A percentile compares a stretch with the other conserved stretches of the same genome.
Conservation (phyloP, 2,329 filamentous ascomycete genomes). For the Paradendryphiella salina region DNA sequence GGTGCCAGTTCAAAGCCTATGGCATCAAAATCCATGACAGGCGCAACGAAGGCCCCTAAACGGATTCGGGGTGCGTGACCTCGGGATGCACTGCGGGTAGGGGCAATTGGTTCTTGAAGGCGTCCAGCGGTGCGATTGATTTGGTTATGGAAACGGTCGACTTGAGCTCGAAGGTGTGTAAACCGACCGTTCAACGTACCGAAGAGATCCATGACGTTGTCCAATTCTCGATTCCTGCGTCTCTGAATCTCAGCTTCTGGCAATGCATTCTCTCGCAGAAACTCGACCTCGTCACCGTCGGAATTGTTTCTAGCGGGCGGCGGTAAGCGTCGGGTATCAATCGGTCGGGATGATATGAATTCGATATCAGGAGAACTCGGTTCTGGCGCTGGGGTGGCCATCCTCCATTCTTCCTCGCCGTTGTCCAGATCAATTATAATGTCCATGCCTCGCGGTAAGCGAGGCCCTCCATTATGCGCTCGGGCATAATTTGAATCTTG, state of each 20-base stretch:
- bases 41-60: conserved; percentile 30
- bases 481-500: conserved; percentile 6
- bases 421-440: conserved; percentile 51
- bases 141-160: conserved; percentile 26
- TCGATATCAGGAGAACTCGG: conserved; percentile 54
- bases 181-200: conserved; percentile 22
- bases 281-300: conserved; percentile 39
- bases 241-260: conserved; percentile 25
- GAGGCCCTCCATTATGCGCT: conserved; percentile 33
- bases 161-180: conserved; percentile 27
- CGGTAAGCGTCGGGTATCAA: conserved; percentile 24
- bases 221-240: conserved; percentile 23
- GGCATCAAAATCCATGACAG: conserved; percentile 47
- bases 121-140: conserved; percentile 19
- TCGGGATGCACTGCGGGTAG: conserved; percentile 18
- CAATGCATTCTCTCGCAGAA: conserved; percentile 30
- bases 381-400: conserved; percentile 29
- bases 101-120: conserved; percentile 21
- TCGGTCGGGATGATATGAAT: conserved; percentile 47
- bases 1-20: conserved; percentile 52
- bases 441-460: conserved; percentile 49
- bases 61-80: conserved; percentile 20
- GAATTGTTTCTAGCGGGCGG: conserved; percentile 12
- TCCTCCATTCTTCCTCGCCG: conserved; percentile 28
- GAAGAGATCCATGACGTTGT: conserved; percentile 26